Conservation (phyloP, 805 yeast species). For the Spathaspora hagerdaliae region DNA sequence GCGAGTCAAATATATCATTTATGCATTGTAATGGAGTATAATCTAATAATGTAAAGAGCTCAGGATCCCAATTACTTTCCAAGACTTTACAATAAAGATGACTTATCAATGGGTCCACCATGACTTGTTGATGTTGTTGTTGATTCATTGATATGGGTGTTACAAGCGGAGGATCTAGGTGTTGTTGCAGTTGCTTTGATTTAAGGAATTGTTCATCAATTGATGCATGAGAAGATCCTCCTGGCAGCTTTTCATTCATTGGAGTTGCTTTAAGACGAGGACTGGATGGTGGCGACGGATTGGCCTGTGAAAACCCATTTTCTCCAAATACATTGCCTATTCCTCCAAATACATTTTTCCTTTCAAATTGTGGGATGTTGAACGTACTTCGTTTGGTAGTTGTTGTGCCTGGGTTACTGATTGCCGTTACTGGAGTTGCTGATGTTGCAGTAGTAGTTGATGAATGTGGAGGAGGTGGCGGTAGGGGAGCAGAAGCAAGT, state of each 20-base stretch:
- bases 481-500: background rate
- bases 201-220: background rate
- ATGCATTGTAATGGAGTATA: slow-evolving; percentile 66
- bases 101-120: slow-evolving; percentile 48
- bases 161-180: background rate
- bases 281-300: background rate
- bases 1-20: slow-evolving; percentile 69
- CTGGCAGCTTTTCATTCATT: background rate
- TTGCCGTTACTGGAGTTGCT: background rate
- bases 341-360: slow-evolving; percentile 46
- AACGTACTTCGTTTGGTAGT: slow-evolving; percentile 11
- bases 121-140: slow-evolving; percentile 8
- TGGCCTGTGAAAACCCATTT: background rate
- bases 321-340: slow-evolving; percentile 36
- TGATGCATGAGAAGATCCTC: background rate
- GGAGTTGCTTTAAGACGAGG: background rate
- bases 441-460: background rate
- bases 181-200: background rate
- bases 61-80: slow-evolving; percentile 60
- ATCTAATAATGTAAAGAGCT: slow-evolving; percentile 43
- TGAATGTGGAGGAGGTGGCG: slow-evolving; percentile 3
- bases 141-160: background rate
- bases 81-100: slow-evolving; percentile 50
- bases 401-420: background rate
- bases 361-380: slow-evolving; percentile 39